A percentile compares a stretch with the other conserved stretches of the same genome.
phyloP scores from a whole-genome alignment of 495 filamentous ascomycete species.

The Penicillium canescens region DNA sequence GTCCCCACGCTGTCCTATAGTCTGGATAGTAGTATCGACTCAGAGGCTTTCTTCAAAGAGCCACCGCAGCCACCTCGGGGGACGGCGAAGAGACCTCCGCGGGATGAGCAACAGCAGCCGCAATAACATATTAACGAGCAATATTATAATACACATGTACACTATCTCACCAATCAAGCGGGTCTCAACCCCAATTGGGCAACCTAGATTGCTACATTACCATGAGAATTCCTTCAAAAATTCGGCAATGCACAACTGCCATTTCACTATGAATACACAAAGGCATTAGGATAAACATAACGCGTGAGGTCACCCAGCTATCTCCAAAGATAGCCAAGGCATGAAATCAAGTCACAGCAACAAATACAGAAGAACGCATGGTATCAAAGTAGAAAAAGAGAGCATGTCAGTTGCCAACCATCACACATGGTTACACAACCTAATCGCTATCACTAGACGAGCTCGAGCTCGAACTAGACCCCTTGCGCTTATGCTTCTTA shows the following conservation, averaged over 20 bases:
- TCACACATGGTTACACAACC: not conserved
- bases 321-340: not conserved
- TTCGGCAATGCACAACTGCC: not conserved
- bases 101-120: not conserved
- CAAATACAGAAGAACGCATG: not conserved
- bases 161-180: not conserved
- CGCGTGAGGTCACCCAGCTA: not conserved
- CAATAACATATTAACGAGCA: not conserved
- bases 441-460: constrained; percentile 24
- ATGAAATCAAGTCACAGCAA: not conserved
- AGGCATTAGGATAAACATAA: not conserved
- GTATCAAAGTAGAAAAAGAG: constrained; percentile 1
- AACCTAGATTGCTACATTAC: too few relatives aligned
- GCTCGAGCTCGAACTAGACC: constrained; percentile 31
- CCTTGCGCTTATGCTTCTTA: constrained; percentile 26
- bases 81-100: not conserved
- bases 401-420: not conserved
- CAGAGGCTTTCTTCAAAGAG: constrained; percentile 10
- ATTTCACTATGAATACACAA: constrained; percentile 5
- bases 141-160: not conserved
- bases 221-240: not conserved
- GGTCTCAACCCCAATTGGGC: too few relatives aligned
- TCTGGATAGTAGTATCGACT: constrained; percentile 10
- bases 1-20: constrained; percentile 12
- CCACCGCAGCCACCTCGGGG: not conserved